Evolutionary conservation across 768 basidiomycete species (phyloP).

Genomic region (Xerocomus potaroensis): DNA sequence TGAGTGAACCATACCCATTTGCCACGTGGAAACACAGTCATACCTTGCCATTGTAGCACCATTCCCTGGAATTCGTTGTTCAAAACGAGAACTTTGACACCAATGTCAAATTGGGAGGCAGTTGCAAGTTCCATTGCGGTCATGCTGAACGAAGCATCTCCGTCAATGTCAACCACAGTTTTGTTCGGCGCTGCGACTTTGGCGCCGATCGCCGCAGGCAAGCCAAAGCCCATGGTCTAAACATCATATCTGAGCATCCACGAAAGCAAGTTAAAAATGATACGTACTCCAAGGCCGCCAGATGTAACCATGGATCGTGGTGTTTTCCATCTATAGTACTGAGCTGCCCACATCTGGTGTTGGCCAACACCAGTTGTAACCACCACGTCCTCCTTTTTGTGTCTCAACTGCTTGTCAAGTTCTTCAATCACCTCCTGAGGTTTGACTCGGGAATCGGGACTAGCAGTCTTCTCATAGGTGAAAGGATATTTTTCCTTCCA

Average conservation of each 20-base stretch:
- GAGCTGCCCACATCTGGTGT: conserved; percentile 99
- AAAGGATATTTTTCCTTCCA: conserved; percentile 94
- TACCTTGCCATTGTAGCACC: conserved; percentile 99
- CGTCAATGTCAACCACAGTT: conserved; percentile 93
- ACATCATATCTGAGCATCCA: background rate
- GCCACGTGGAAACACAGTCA: conserved; percentile 13
- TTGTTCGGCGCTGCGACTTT: conserved; percentile 95
- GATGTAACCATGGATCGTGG: conserved; percentile 89
- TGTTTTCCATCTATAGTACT: conserved; percentile 85
- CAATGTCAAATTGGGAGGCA: conserved; percentile 85
- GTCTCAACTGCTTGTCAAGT: conserved; percentile 72
- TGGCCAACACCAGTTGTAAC: conserved; percentile 96
- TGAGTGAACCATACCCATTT: background rate
- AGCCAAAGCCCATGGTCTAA: conserved; percentile 97
- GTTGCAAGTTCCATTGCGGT: conserved; percentile 99
- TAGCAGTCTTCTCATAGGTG: conserved; percentile 63
- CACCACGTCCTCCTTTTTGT: conserved; percentile 82
- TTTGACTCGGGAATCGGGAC: conserved; percentile 71
- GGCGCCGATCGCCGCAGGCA: conserved; percentile 92
- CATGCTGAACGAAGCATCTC: conserved; percentile 98
- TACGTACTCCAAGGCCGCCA: conserved; percentile 86
- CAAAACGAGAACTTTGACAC: conserved; percentile 89
- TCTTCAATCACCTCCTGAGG: conserved; percentile 97
- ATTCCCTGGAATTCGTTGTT: conserved; percentile 99
- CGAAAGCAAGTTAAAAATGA: background rate